These are phyloP conservation scores for Ascochyta viciae-villosae DNA, from an alignment of 2,329 filamentous ascomycete species.

Conservation along the genomic window DNA sequence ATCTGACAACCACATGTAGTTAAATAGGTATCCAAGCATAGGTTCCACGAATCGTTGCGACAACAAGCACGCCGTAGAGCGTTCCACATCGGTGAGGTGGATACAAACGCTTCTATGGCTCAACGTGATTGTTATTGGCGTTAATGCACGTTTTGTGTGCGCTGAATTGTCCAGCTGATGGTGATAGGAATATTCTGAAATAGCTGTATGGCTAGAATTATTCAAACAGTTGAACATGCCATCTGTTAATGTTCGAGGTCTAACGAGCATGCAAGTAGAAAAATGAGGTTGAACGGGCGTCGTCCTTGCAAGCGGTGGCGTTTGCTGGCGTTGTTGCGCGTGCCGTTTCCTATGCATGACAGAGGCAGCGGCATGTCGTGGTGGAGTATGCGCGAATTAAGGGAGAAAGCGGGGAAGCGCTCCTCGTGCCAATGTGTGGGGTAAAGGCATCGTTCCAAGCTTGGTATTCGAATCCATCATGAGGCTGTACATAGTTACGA, in stretches of 20 bases:
- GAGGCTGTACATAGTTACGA: constrained; percentile 33
- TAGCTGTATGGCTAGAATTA: no score
- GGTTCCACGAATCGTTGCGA: constrained; percentile 2
- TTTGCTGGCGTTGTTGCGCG: constrained; percentile 7
- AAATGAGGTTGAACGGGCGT: neutral
- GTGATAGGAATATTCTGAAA: no score
- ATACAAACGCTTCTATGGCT: neutral
- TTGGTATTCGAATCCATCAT: constrained; percentile 30
- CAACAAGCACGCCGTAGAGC: neutral
- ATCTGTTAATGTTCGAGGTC: no score
- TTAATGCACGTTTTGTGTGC: neutral
- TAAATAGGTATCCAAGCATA: neutral
- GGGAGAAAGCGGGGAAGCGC: constrained; percentile 47
- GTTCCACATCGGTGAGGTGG: neutral
- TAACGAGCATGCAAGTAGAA: no score
- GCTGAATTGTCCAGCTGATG: no score
- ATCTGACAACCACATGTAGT: neutral
- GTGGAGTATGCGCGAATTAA: constrained; percentile 31
- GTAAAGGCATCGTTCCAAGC: constrained; percentile 42
- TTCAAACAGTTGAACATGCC: no score
- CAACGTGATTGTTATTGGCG: neutral
- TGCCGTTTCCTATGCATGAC: constrained; percentile 40
- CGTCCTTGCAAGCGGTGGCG: neutral
- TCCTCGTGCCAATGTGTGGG: constrained; percentile 46
- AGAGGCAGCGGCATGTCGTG: constrained; percentile 34